phyloP scores from a whole-genome alignment of 495 filamentous ascomycete genomes.

The Rusavskia elegans region DNA sequence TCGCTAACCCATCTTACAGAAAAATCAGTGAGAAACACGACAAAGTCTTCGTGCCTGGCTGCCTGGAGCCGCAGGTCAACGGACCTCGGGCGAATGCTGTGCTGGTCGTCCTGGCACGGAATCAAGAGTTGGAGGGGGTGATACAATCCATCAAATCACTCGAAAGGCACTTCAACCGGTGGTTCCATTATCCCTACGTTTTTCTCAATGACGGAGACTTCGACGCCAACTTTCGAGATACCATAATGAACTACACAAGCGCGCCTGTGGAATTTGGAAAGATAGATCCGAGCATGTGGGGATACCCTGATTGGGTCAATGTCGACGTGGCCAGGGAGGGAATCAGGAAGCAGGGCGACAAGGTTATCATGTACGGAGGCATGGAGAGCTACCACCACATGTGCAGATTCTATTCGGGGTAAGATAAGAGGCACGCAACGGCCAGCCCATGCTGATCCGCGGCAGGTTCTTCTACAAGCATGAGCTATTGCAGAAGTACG shows the following conservation, averaged over 20 bases:
- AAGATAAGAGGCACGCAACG: not conserved
- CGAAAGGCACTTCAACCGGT: conserved; percentile 96
- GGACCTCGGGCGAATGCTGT: conserved; percentile 76
- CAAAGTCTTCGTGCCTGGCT: conserved; percentile 88
- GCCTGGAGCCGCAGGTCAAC: conserved; percentile 51
- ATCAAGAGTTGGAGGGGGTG: conserved; percentile 93
- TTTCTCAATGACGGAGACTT: conserved; percentile 98
- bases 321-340: conserved; percentile 86
- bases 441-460: not conserved
- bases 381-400: conserved; percentile 99
- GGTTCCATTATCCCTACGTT: conserved; percentile 98
- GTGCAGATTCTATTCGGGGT: conserved; percentile 99
- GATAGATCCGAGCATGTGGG: conserved; percentile 86
- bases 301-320: conserved; percentile 93
- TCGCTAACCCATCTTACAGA: conserved; percentile 24
- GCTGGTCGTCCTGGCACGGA: conserved; percentile 89
- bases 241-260: conserved; percentile 78
- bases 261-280: conserved; percentile 80
- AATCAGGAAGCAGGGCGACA: conserved; percentile 88
- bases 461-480: conserved; percentile 94
- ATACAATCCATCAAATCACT: conserved; percentile 95
- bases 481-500: conserved; percentile 84
- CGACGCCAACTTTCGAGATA: conserved; percentile 80
- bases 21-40: conserved; percentile 97
- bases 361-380: conserved; percentile 98